These are phyloP conservation scores for Lenzites betulinus DNA, from an alignment of 768 basidiomycete genomes.

Conservation along the genomic window DNA sequence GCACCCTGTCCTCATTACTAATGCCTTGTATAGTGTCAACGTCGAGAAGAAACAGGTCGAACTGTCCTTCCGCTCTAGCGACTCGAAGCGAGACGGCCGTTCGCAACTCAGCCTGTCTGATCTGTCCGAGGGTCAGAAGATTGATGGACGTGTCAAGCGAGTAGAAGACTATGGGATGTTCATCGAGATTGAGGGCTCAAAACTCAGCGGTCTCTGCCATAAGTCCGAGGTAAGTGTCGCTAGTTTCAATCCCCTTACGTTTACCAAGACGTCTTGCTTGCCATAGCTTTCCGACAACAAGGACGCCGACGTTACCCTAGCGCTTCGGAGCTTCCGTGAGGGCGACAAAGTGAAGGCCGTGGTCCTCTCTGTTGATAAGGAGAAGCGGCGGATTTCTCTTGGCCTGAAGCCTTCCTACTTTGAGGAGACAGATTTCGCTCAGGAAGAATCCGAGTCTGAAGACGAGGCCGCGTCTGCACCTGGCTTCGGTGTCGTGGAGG, in stretches of 20 bases:
- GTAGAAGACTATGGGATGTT: conserved; percentile 93
- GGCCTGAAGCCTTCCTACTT: conserved; percentile 90
- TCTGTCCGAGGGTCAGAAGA: conserved; percentile 77
- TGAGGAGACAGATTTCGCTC: conserved; percentile 59
- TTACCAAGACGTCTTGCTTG: background rate
- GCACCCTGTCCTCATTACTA: background rate
- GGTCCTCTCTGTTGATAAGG: conserved; percentile 70
- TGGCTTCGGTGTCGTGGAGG: conserved; percentile 35
- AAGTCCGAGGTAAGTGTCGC: conserved; percentile 72
- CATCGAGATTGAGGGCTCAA: conserved; percentile 83
- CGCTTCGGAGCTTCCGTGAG: conserved; percentile 79
- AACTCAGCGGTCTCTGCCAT: conserved; percentile 89
- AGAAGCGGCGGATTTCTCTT: conserved; percentile 80
- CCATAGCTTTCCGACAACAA: conserved; percentile 84
- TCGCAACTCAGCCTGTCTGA: conserved; percentile 49
- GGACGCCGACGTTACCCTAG: conserved; percentile 74
- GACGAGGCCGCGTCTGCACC: conserved; percentile 27
- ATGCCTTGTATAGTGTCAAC: conserved; percentile 60
- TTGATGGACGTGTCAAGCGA: conserved; percentile 76
- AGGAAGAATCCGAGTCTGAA: conserved; percentile 34
- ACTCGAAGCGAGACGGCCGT: conserved; percentile 43
- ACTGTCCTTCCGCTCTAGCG: conserved; percentile 80
- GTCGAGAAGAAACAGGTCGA: conserved; percentile 78
- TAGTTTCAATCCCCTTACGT: background rate
- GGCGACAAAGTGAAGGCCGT: conserved; percentile 85